Conservation (phyloP, 257 asterid genomes). For the Solanum pennellii region DNA sequence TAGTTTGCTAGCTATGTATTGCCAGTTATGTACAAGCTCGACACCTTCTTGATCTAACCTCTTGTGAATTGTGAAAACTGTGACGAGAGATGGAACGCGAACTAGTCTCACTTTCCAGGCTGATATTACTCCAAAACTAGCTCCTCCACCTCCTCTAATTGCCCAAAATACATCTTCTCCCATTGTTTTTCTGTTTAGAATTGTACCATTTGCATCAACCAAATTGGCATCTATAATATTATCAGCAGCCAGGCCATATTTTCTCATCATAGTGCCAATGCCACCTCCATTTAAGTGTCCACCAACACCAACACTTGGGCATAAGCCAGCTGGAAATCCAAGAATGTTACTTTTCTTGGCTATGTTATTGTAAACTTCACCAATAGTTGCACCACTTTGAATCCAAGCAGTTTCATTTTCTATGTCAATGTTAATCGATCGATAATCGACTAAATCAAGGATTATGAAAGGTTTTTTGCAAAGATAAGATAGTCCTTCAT, state of each 20-base stretch:
- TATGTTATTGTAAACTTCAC: slow-evolving; percentile 12
- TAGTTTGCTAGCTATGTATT: slow-evolving; percentile 1
- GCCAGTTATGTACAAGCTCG: slow-evolving; percentile 9
- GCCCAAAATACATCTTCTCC: slow-evolving; percentile 24
- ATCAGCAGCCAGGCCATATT: slow-evolving; percentile 13
- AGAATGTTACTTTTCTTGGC: slow-evolving; percentile 5
- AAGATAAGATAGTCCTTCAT: slow-evolving; percentile 18
- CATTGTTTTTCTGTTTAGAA: slow-evolving; percentile 4
- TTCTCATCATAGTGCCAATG: slow-evolving; percentile 19
- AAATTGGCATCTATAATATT: slow-evolving; percentile 14
- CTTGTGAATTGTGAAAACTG: slow-evolving; percentile 12
- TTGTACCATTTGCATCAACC: slow-evolving; percentile 4
- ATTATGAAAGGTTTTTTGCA: slow-evolving; percentile 1
- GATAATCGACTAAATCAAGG: slow-evolving; percentile 4
- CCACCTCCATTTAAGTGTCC: slow-evolving; percentile 34
- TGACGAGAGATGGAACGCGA: not conserved
- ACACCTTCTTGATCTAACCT: not conserved
- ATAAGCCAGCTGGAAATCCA: slow-evolving; percentile 21
- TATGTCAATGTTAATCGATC: not conserved
- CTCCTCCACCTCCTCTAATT: slow-evolving; percentile 22
- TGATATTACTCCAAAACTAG: slow-evolving; percentile 12
- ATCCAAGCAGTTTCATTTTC: slow-evolving; percentile 17
- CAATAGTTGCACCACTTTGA: slow-evolving; percentile 17
- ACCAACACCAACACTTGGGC: slow-evolving; percentile 24
- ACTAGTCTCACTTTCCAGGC: slow-evolving; percentile 19